Conservation (phyloP, 2,329 filamentous ascomycete species). For the Orbilia oligospora region DNA sequence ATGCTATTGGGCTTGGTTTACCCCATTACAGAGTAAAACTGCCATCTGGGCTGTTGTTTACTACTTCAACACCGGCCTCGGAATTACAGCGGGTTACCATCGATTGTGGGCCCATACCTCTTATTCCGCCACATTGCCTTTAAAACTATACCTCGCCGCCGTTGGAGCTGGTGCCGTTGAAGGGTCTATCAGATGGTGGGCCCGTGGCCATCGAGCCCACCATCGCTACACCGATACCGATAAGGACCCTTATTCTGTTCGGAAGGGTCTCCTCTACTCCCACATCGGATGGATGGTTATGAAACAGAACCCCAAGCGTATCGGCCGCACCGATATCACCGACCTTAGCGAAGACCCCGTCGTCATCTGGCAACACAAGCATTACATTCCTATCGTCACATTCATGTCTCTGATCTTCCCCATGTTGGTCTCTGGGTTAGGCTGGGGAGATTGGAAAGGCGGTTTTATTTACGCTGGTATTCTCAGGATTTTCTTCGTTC, state of each 20-base stretch:
- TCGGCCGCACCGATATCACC: conserved; percentile 88
- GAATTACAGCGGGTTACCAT: conserved; percentile 84
- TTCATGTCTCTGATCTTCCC: conserved; percentile 84
- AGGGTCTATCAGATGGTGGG: conserved; percentile 91
- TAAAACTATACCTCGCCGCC: conserved; percentile 85
- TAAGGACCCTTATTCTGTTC: conserved; percentile 91
- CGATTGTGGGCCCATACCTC: conserved; percentile 88
- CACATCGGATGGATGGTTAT: conserved; percentile 93
- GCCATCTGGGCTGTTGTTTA: conserved; percentile 80
- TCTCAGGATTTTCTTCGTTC: conserved; percentile 88
- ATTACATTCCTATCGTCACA: conserved; percentile 85
- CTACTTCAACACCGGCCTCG: conserved; percentile 86
- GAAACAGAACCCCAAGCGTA: conserved; percentile 92
- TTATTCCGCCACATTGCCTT: conserved; percentile 81
- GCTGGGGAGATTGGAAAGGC: conserved; percentile 85
- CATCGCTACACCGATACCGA: conserved; percentile 94
- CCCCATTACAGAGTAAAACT: conserved; percentile 80
- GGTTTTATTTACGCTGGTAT: conserved; percentile 89
- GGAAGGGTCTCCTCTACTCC: conserved; percentile 87
- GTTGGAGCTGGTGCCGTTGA: conserved; percentile 86
- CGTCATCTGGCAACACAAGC: conserved; percentile 87
- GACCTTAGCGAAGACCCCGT: conserved; percentile 89
- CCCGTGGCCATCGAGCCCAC: conserved; percentile 86
- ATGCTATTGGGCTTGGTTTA: conserved; percentile 81
- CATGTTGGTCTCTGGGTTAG: conserved; percentile 80